phyloP scores from a whole-genome alignment of 1,139 yeast species.

The Candida smagusa region DNA sequence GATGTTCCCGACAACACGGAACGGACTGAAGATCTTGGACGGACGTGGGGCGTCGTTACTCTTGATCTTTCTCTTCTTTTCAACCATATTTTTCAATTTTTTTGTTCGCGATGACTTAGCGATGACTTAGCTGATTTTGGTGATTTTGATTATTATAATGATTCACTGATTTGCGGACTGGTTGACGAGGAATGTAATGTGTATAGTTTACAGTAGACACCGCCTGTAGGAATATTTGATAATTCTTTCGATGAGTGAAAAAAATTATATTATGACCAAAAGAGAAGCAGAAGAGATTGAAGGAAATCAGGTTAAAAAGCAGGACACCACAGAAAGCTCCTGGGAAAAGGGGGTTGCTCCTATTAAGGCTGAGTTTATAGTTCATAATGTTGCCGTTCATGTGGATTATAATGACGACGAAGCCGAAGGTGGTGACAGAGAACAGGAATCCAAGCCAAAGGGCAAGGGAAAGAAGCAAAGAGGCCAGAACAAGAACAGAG shows the following conservation, averaged over 20 bases:
- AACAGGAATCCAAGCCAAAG: slow-evolving; percentile 26
- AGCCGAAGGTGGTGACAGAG: slow-evolving; percentile 46
- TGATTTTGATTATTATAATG: background rate
- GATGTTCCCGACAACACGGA: slow-evolving; percentile 59
- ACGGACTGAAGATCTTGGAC: slow-evolving; percentile 44
- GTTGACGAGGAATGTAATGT: background rate
- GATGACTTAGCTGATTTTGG: too few species aligned
- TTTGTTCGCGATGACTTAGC: background rate
- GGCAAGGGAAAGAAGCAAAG: slow-evolving; percentile 49
- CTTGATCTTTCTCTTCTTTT: slow-evolving; percentile 30
- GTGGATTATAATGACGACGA: slow-evolving; percentile 50
- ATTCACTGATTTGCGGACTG: background rate
- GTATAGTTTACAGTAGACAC: background rate
- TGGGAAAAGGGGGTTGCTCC: slow-evolving; percentile 57
- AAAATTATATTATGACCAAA: slow-evolving; percentile 9
- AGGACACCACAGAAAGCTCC: slow-evolving; percentile 8
- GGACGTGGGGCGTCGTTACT: slow-evolving; percentile 8
- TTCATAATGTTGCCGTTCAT: slow-evolving; percentile 20
- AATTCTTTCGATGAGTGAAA: background rate
- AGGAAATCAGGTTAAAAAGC: slow-evolving; percentile 21
- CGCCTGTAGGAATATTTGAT: too few species aligned
- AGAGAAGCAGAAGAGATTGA: slow-evolving; percentile 19
- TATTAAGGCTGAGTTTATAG: slow-evolving; percentile 60
- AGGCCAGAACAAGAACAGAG: slow-evolving; percentile 91
- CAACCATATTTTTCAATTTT: slow-evolving; percentile 22